phyloP scores from a whole-genome alignment of 2,329 filamentous ascomycete species.

The Rhynchosporium graminicola region DNA sequence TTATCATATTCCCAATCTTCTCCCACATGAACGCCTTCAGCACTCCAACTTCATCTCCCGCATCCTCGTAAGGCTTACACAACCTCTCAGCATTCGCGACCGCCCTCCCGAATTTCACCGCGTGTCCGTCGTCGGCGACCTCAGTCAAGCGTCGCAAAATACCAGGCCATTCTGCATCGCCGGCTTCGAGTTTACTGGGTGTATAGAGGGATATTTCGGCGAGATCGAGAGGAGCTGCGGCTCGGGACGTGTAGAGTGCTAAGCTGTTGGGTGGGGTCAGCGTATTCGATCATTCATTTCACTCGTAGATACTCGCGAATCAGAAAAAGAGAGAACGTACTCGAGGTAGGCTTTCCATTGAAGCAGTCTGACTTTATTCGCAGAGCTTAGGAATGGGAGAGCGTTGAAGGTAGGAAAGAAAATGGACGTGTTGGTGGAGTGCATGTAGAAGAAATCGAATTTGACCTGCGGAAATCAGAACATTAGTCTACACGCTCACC shows the following conservation, averaged over 20 bases:
- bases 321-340: neutral
- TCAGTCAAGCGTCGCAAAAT: slow-evolving; percentile 50
- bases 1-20: slow-evolving; percentile 59
- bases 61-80: slow-evolving; percentile 47
- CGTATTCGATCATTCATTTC: neutral
- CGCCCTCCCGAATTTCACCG: slow-evolving; percentile 72
- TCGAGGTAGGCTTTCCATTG: slow-evolving; percentile 82
- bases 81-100: slow-evolving; percentile 62
- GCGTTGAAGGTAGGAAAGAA: slow-evolving; percentile 71
- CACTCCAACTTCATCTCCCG: slow-evolving; percentile 49
- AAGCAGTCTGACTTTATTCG: slow-evolving; percentile 67
- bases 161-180: slow-evolving; percentile 40
- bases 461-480: slow-evolving; percentile 49
- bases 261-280: slow-evolving; percentile 43
- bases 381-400: slow-evolving; percentile 59
- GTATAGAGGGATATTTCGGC: slow-evolving; percentile 62
- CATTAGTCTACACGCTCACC: neutral
- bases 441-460: slow-evolving; percentile 83
- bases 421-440: slow-evolving; percentile 70
- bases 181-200: slow-evolving; percentile 42
- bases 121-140: slow-evolving; percentile 76
- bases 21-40: slow-evolving; percentile 61
- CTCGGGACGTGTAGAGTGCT: slow-evolving; percentile 70
- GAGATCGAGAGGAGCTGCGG: slow-evolving; percentile 59
- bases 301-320: neutral